Evolutionary conservation across 495 filamentous ascomycete genomes (phyloP).

Genomic region (Trichocladium uniseriatum): DNA sequence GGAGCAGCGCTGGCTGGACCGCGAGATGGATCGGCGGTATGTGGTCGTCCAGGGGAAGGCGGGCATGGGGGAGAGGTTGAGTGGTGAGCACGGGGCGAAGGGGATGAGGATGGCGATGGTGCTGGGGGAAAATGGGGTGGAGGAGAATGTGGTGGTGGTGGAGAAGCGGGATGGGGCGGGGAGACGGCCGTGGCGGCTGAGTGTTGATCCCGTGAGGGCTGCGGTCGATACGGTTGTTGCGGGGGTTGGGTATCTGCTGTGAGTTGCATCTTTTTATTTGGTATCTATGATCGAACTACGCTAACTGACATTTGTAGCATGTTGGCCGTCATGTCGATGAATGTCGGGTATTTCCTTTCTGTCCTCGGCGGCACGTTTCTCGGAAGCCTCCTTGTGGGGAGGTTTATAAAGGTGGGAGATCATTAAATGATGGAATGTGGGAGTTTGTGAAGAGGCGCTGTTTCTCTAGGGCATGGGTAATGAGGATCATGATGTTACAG

Average conservation of each 20-base stretch:
- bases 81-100: constrained; percentile 44
- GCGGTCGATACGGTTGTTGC: constrained; percentile 55
- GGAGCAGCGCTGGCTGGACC: constrained; percentile 47
- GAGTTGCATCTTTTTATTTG: constrained; percentile 37
- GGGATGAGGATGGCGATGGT: constrained; percentile 49
- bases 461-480: not conserved
- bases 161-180: constrained; percentile 34
- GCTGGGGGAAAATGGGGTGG: constrained; percentile 57
- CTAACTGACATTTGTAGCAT: constrained; percentile 49
- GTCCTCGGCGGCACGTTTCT: constrained; percentile 75
- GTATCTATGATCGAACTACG: not conserved
- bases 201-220: constrained; percentile 67
- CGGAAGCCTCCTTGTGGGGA: constrained; percentile 71
- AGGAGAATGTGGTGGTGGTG: constrained; percentile 66
- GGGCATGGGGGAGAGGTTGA: constrained; percentile 45
- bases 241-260: constrained; percentile 84
- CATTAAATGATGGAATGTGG: constrained; percentile 29
- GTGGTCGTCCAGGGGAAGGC: constrained; percentile 59
- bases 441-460: too few relatives aligned
- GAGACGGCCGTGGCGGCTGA: constrained; percentile 68
- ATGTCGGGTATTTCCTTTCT: constrained; percentile 90
- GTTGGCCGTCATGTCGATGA: constrained; percentile 97
- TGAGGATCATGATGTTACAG: not conserved
- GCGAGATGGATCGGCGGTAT: constrained; percentile 62
- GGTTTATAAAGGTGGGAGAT: constrained; percentile 40